Evolutionary conservation across 2,329 filamentous ascomycete genomes (phyloP).

Genomic region (Colletotrichum eremochloae): DNA sequence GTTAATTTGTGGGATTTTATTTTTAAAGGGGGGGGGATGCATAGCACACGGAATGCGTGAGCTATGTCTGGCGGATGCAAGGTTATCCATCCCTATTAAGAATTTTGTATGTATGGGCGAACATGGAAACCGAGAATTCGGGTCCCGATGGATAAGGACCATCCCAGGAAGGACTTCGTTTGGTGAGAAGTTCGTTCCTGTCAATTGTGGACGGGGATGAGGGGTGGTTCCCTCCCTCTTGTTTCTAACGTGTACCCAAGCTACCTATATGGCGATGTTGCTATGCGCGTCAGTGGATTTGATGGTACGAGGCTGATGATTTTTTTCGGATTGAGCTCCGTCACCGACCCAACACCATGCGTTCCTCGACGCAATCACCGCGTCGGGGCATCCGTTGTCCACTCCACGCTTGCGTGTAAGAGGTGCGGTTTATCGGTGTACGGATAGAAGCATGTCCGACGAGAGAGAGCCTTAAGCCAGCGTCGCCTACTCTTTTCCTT

Average conservation of each 20-base stretch:
- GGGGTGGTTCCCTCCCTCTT: not conserved
- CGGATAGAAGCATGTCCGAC: not conserved
- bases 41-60: conserved; percentile 17
- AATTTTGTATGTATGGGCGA: not conserved
- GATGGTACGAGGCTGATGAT: not conserved
- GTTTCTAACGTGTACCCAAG: not conserved
- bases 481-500: not conserved
- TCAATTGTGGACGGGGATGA: not conserved
- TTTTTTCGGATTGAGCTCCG: not conserved
- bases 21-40: conserved; percentile 3
- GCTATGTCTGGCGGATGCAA: conserved; percentile 33
- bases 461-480: not conserved
- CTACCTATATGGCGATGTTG: not conserved
- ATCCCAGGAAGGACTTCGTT: not conserved
- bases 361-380: not conserved
- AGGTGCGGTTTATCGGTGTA: too few relatives aligned
- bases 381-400: not conserved
- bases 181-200: not conserved
- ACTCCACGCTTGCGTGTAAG: not conserved
- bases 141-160: not conserved
- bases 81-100: conserved; percentile 7
- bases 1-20: not conserved
- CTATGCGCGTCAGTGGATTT: not conserved
- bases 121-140: not conserved
- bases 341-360: not conserved